These are phyloP conservation scores for Tetradesmus obliquus DNA, from an alignment of 139 green algal genomes.

Conservation along the genomic window DNA sequence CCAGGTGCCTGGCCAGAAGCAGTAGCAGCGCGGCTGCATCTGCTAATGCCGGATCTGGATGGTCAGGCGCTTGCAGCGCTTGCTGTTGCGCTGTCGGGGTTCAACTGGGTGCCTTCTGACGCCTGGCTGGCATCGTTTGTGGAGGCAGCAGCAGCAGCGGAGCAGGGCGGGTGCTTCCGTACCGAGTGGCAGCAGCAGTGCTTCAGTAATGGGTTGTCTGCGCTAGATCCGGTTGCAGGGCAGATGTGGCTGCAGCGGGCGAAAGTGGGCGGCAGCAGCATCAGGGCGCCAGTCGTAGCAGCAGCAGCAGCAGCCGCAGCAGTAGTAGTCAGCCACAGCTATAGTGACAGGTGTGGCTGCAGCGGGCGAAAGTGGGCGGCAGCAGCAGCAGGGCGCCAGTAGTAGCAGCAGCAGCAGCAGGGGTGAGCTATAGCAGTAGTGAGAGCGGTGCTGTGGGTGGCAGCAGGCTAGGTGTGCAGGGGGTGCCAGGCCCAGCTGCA, in stretches of 20 bases:
- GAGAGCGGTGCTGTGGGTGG: too few relatives aligned
- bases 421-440: not conserved
- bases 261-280: not conserved
- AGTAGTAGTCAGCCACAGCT: too few relatives aligned
- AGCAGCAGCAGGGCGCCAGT: not conserved
- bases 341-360: not conserved
- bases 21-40: not conserved
- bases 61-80: constrained; percentile 25
- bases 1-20: not conserved
- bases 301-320: not conserved
- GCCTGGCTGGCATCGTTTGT: not conserved
- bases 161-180: not conserved
- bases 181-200: constrained; percentile 13
- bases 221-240: not conserved
- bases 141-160: not conserved
- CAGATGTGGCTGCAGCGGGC: constrained; percentile 14
- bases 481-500: too few relatives aligned
- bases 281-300: not conserved
- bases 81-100: not conserved
- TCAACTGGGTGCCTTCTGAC: not conserved
- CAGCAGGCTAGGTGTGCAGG: too few relatives aligned
- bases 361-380: not conserved
- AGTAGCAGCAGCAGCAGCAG: not conserved
- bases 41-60: not conserved
- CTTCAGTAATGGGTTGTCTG: constrained; percentile 5